Evolutionary conservation across 495 filamentous ascomycete genomes (phyloP).

Genomic region (Penicillium egyptiacum): DNA sequence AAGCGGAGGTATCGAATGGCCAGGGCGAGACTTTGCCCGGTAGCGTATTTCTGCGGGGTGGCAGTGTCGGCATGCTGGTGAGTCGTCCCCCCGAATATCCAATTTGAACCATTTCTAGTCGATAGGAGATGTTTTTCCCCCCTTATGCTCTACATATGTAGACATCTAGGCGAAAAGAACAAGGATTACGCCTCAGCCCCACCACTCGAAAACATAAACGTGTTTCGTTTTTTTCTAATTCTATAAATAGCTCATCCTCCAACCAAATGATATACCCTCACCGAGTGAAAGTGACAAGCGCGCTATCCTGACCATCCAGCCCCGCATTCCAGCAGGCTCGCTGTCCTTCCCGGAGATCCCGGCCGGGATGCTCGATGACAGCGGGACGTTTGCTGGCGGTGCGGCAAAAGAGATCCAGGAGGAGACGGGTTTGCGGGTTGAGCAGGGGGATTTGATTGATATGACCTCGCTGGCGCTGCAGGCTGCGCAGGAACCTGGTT

Average conservation of each 20-base stretch:
- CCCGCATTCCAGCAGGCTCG: constrained; percentile 75
- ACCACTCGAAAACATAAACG: not conserved
- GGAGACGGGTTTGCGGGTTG: constrained; percentile 68
- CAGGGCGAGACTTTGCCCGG: constrained; percentile 68
- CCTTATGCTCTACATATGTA: not conserved
- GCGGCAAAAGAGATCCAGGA: constrained; percentile 83
- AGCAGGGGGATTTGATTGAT: constrained; percentile 60
- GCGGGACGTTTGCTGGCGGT: constrained; percentile 69
- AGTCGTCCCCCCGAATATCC: constrained; percentile 6
- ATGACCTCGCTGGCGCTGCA: constrained; percentile 62
- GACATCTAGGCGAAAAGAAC: not conserved
- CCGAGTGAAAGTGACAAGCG: constrained; percentile 54
- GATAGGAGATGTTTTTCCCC: not conserved
- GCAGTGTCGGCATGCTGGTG: constrained; percentile 80
- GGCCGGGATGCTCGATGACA: constrained; percentile 86
- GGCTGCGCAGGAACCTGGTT: constrained; percentile 21
- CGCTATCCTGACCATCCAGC: constrained; percentile 78
- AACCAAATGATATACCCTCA: constrained; percentile 62
- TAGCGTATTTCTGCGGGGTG: constrained; percentile 75
- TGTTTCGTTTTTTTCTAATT: not conserved
- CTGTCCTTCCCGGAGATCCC: constrained; percentile 78
- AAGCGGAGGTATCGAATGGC: constrained; percentile 62
- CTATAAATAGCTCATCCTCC: constrained; percentile 55
- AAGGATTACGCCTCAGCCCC: not conserved
- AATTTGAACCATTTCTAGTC: not conserved